Evolutionary conservation across 306 rosid species (phyloP).

Genomic region (Quercus variabilis): DNA sequence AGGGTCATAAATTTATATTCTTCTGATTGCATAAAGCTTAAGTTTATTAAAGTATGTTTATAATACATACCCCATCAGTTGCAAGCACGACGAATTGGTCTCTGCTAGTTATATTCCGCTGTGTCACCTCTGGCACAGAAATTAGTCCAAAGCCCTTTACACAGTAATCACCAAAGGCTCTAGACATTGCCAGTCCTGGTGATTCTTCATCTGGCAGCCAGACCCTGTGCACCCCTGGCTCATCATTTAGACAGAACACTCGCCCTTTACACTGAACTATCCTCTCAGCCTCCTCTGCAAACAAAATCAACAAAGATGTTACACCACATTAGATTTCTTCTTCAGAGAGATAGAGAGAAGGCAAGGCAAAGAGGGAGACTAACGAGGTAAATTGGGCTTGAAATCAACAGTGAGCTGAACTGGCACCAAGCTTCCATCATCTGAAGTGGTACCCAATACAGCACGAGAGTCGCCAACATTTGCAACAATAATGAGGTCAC

Average conservation of each 20-base stretch:
- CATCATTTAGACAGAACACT: conserved; percentile 73
- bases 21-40: background rate
- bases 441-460: conserved; percentile 68
- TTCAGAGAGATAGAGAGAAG: background rate
- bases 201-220: conserved; percentile 74
- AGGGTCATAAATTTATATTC: too few relatives aligned
- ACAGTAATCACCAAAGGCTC: conserved; percentile 91
- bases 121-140: conserved; percentile 85
- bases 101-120: conserved; percentile 45
- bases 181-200: conserved; percentile 90
- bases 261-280: conserved; percentile 74
- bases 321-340: background rate
- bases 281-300: conserved; percentile 86
- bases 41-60: background rate
- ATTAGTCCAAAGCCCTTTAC: conserved; percentile 76
- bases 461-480: conserved; percentile 97
- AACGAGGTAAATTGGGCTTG: conserved; percentile 93
- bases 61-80: conserved; percentile 77
- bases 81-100: conserved; percentile 88
- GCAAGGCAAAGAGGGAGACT: conserved; percentile 22
- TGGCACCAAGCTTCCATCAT: conserved; percentile 61
- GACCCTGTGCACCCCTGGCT: conserved; percentile 78
- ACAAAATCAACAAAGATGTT: background rate
- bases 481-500: conserved; percentile 62
- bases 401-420: conserved; percentile 88